phyloP scores from a whole-genome alignment of 1,284 basidiomycete genomes.

The Porogramme epimiltina region DNA sequence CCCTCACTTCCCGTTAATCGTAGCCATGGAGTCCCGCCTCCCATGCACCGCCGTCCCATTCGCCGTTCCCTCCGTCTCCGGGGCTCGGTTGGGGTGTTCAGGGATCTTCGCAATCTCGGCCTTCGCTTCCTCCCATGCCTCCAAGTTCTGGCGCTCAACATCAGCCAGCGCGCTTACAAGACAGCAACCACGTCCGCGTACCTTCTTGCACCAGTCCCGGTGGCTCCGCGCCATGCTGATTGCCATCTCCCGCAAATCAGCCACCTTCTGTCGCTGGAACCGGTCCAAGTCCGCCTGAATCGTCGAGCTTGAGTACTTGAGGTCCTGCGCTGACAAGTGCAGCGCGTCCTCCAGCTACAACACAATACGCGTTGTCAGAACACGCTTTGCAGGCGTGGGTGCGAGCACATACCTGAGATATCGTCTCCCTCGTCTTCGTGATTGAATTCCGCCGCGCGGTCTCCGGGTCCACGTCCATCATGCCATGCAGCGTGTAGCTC shows the following conservation, averaged over 20 bases:
- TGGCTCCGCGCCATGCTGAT: slow-evolving; percentile 90
- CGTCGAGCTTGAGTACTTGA: slow-evolving; percentile 94
- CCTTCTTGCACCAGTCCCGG: slow-evolving; percentile 95
- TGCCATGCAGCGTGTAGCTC: slow-evolving; percentile 92
- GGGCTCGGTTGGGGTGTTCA: slow-evolving; percentile 78
- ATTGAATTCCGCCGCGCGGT: slow-evolving; percentile 91
- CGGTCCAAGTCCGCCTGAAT: slow-evolving; percentile 98
- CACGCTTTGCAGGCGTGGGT: not conserved
- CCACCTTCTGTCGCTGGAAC: slow-evolving; percentile 98
- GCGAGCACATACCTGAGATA: slow-evolving; percentile 73
- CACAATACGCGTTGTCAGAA: not conserved
- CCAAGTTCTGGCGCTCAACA: slow-evolving; percentile 75
- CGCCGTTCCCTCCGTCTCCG: slow-evolving; percentile 32
- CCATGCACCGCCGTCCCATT: slow-evolving; percentile 12
- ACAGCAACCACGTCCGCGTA: slow-evolving; percentile 33
- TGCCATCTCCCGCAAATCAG: slow-evolving; percentile 90
- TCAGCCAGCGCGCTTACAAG: not conserved
- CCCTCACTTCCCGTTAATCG: slow-evolving; percentile 39
- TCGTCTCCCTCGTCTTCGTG: slow-evolving; percentile 91
- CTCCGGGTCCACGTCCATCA: slow-evolving; percentile 99
- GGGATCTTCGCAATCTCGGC: slow-evolving; percentile 88
- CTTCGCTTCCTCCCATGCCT: slow-evolving; percentile 96
- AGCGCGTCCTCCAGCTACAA: slow-evolving; percentile 88
- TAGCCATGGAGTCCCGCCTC: slow-evolving; percentile 62
- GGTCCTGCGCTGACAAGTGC: slow-evolving; percentile 86